These are phyloP conservation scores for Penicillium maclennaniae DNA, from an alignment of 495 filamentous ascomycete species.

Conservation along the genomic window DNA sequence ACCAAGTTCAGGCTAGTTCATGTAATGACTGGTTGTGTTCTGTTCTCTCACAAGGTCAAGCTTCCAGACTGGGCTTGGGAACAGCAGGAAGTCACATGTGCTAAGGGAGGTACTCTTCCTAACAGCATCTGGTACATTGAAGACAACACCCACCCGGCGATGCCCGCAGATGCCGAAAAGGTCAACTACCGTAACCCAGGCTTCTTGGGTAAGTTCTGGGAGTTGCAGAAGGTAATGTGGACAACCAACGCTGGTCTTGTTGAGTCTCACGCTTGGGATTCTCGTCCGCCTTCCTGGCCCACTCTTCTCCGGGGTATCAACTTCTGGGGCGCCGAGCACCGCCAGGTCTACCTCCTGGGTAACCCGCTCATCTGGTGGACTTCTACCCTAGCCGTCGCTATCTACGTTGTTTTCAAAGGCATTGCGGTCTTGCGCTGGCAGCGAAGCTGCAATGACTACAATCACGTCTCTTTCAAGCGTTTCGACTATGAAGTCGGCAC, in stretches of 20 bases:
- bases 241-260: slow-evolving; percentile 93
- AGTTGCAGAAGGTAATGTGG: slow-evolving; percentile 99
- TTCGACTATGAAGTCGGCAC: slow-evolving; percentile 97
- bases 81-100: slow-evolving; percentile 97
- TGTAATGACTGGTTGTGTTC: slow-evolving; percentile 91
- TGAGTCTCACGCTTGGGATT: slow-evolving; percentile 97
- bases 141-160: slow-evolving; percentile 73
- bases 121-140: slow-evolving; percentile 98
- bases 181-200: slow-evolving; percentile 94
- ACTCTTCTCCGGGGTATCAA: slow-evolving; percentile 93
- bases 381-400: slow-evolving; percentile 71
- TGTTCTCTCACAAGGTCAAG: slow-evolving; percentile 99
- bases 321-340: slow-evolving; percentile 94
- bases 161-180: slow-evolving; percentile 73
- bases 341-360: slow-evolving; percentile 93
- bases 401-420: slow-evolving; percentile 81
- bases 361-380: slow-evolving; percentile 97
- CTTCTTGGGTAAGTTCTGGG: slow-evolving; percentile 98
- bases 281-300: slow-evolving; percentile 89
- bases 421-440: slow-evolving; percentile 91
- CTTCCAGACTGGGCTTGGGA: slow-evolving; percentile 95
- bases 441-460: slow-evolving; percentile 83
- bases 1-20: slow-evolving; percentile 95
- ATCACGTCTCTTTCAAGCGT: slow-evolving; percentile 75
- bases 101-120: slow-evolving; percentile 84